A percentile compares a stretch with the other conserved stretches of the same genome.
Evolutionary conservation across 2,329 filamentous ascomycete genomes (phyloP).

Genomic region (Pseudogymnoascus sp.): DNA sequence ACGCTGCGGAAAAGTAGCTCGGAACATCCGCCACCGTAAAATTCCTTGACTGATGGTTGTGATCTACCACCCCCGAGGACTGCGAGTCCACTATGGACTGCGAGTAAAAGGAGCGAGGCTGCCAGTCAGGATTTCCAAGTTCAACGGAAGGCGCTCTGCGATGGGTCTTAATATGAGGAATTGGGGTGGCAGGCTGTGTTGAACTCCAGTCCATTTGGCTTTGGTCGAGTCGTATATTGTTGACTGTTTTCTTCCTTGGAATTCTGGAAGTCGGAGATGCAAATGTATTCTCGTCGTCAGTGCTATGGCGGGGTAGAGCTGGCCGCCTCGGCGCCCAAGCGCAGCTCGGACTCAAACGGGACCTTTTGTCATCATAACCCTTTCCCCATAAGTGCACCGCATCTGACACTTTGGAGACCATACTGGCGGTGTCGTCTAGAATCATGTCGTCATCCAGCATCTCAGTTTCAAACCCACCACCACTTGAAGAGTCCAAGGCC

Average conservation of each 20-base stretch:
- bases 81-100: background rate
- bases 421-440: background rate
- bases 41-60: background rate
- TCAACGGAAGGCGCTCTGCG: background rate
- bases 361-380: background rate
- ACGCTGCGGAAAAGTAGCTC: background rate
- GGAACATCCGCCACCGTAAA: background rate
- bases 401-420: background rate
- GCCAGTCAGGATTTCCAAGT: background rate
- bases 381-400: background rate
- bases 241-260: background rate
- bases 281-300: background rate
- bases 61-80: background rate
- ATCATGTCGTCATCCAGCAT: background rate
- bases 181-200: background rate
- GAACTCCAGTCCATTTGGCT: background rate
- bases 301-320: background rate
- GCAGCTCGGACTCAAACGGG: background rate
- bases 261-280: background rate
- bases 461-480: background rate
- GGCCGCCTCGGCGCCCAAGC: background rate
- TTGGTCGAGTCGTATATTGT: background rate
- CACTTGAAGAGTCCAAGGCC: background rate
- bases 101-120: background rate
- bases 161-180: background rate